A percentile compares a stretch with the other conserved stretches of the same genome.
These are phyloP conservation scores for Pleurozium schreberi DNA, from an alignment of 225 moss, liverwort and hornwort genomes.

Conservation along the genomic window DNA sequence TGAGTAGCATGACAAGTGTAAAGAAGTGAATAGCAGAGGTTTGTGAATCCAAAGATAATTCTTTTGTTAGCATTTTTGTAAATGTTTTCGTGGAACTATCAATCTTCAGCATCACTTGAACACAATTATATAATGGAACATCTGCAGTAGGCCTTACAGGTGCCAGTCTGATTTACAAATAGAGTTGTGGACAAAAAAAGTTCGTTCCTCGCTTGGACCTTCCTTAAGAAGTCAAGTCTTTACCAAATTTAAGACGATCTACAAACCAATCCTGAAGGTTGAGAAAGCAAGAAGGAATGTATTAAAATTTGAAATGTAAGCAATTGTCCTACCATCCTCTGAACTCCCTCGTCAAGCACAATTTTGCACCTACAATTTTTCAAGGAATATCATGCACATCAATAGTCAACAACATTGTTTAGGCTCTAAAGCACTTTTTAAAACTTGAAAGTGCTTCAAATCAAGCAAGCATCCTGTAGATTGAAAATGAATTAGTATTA, in stretches of 20 bases:
- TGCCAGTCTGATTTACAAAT: not conserved
- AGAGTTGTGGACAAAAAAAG: not conserved
- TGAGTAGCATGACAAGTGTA: not conserved
- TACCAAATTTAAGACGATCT: no score
- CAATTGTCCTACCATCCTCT: not conserved
- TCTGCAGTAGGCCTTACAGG: no score
- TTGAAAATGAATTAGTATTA: not conserved
- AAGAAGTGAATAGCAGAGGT: not conserved
- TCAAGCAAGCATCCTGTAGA: not conserved
- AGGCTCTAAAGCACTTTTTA: not conserved
- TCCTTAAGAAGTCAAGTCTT: no score
- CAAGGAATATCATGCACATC: not conserved
- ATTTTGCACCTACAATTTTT: not conserved
- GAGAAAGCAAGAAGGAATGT: not conserved
- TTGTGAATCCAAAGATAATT: not conserved
- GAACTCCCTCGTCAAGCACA: fast-evolving
- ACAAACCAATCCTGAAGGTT: no score
- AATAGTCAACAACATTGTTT: not conserved
- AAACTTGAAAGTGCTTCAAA: not conserved
- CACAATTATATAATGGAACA: no score
- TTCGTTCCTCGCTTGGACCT: not conserved
- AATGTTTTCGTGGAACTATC: not conserved
- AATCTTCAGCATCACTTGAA: not conserved
- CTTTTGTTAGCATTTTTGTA: not conserved
- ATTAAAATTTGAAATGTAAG: not conserved